phyloP scores from a whole-genome alignment of 176 grass and related monocot species.

The Saccharum officinarum region DNA sequence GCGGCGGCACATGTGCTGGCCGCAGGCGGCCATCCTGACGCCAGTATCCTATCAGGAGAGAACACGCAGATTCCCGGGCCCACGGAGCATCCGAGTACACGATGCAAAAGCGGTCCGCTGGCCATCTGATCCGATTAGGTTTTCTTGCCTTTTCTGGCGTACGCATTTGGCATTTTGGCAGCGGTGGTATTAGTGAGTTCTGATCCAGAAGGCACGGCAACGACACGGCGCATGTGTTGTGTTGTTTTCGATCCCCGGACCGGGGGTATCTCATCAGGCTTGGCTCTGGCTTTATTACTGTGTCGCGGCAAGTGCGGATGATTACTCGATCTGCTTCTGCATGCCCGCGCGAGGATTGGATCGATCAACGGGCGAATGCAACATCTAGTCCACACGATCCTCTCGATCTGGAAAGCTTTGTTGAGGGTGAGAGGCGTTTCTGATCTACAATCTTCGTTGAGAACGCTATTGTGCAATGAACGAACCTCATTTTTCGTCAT shows the following conservation, averaged over 20 bases:
- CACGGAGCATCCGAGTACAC: not conserved
- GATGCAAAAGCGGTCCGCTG: not conserved
- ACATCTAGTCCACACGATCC: not conserved
- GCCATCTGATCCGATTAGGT: constrained; percentile 2
- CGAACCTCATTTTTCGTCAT: too few relatives aligned
- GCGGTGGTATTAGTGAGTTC: not conserved
- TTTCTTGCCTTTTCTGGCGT: not conserved
- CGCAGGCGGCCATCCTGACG: not conserved
- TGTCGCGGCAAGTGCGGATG: not conserved
- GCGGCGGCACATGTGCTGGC: not conserved
- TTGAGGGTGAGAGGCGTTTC: too few relatives aligned
- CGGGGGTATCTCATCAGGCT: too few relatives aligned
- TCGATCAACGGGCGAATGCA: too few relatives aligned
- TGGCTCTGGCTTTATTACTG: too few relatives aligned
- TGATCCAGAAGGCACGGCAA: not conserved
- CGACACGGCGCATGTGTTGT: not conserved
- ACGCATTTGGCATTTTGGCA: not conserved
- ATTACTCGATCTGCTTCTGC: not conserved
- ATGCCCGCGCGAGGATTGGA: too few relatives aligned
- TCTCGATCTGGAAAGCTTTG: not conserved
- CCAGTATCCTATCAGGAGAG: not conserved
- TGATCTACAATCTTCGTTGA: too few relatives aligned
- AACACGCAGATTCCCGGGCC: constrained; percentile 8
- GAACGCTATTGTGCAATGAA: too few relatives aligned
- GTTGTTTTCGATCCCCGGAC: not conserved